Conservation (phyloP, 139 green algal genomes). For the Tetratostichococcus sp. region DNA sequence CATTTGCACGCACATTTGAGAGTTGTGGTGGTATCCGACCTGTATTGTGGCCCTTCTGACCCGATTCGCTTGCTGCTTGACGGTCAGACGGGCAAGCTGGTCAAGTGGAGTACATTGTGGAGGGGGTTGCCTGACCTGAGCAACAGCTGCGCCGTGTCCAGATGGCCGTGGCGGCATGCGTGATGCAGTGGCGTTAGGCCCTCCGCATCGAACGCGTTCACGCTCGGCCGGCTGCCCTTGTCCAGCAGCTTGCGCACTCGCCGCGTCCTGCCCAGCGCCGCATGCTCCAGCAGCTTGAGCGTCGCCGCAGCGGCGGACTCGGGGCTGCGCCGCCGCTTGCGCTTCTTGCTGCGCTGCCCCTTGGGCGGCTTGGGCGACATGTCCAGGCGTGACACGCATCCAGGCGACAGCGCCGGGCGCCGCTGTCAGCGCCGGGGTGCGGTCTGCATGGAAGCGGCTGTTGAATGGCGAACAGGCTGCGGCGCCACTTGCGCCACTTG, state of each 20-base stretch:
- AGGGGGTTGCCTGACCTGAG: constrained; percentile 10
- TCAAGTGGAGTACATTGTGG: too few relatives aligned
- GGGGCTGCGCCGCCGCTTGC: neutral
- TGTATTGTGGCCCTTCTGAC: neutral
- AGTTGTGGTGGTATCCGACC: too few relatives aligned
- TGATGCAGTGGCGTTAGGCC: constrained; percentile 4
- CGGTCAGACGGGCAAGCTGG: neutral
- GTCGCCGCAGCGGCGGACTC: neutral
- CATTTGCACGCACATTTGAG: too few relatives aligned
- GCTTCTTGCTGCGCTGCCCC: neutral
- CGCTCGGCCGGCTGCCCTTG: neutral
- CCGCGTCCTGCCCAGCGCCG: neutral
- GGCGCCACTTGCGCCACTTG: too few relatives aligned
- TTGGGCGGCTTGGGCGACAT: neutral
- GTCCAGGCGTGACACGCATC: too few relatives aligned
- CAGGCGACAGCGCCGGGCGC: too few relatives aligned
- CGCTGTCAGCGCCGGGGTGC: too few relatives aligned
- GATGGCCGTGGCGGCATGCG: constrained; percentile 24
- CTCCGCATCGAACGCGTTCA: constrained; percentile 1
- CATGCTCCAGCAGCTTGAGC: neutral
- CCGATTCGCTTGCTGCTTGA: neutral
- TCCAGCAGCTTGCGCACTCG: neutral
- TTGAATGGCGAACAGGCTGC: too few relatives aligned
- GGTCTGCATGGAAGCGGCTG: too few relatives aligned
- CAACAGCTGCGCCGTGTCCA: constrained; percentile 10